Conservation (phyloP, 495 filamentous ascomycete genomes). For the Daldinia loculata region DNA sequence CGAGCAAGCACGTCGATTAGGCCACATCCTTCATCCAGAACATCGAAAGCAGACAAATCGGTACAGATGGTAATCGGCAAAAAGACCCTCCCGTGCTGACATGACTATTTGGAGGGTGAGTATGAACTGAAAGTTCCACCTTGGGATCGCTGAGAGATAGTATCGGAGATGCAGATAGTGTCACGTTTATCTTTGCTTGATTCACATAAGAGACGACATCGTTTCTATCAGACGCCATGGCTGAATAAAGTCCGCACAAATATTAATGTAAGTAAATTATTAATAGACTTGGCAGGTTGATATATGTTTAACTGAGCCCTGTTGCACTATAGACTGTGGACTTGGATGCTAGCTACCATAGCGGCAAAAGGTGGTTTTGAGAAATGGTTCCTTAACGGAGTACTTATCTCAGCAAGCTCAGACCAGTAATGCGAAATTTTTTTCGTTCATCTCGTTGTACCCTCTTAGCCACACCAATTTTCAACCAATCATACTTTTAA, state of each 20-base stretch:
- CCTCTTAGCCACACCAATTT: no score
- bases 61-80: constrained; percentile 2
- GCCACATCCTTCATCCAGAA: not conserved
- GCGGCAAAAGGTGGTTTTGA: no score
- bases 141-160: constrained; percentile 4
- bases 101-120: not conserved
- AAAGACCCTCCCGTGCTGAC: not conserved
- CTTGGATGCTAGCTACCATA: not conserved
- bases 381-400: no score
- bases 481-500: no score
- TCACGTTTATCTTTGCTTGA: not conserved
- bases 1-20: constrained; percentile 1
- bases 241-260: not conserved
- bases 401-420: no score
- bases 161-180: not conserved
- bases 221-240: not conserved
- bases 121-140: constrained; percentile 2
- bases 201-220: not conserved
- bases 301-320: not conserved
- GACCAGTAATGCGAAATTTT: no score
- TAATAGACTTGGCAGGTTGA: no score
- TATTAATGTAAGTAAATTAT: not conserved
- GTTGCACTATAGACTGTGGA: no score
- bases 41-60: not conserved
- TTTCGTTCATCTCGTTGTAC: no score